Percentiles rank a stretch among this genome's conserved stretches.
Conservation (phyloP, 805 yeast species). For the Metschnikowia corniflorae region DNA sequence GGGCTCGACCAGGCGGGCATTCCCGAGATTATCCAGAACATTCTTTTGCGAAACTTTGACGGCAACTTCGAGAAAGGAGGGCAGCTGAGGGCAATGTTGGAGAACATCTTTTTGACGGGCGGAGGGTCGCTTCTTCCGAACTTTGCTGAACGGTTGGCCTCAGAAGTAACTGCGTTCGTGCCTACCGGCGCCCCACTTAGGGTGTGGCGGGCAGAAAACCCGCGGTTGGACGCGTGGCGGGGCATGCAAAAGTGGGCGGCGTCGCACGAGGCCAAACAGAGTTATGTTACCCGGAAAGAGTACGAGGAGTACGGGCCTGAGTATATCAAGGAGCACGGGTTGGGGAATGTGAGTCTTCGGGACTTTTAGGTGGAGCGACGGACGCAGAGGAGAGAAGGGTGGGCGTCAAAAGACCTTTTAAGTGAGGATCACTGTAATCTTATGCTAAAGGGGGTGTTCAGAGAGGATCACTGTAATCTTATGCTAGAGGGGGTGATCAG, state of each 20-base stretch:
- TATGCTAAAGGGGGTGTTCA: no score
- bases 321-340: slow-evolving; percentile 78
- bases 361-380: slow-evolving; percentile 2
- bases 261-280: slow-evolving; percentile 41
- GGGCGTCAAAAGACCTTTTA: no score
- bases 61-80: slow-evolving; percentile 52
- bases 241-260: slow-evolving; percentile 85
- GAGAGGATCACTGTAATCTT: no score
- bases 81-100: slow-evolving; percentile 48
- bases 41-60: slow-evolving; percentile 57
- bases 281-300: slow-evolving; percentile 62
- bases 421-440: no score
- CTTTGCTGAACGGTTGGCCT: slow-evolving; percentile 60
- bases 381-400: no score
- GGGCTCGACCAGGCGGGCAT: slow-evolving; percentile 96
- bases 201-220: slow-evolving; percentile 63
- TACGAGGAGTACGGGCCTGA: slow-evolving; percentile 89
- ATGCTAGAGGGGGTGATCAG: no score
- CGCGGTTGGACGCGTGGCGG: slow-evolving; percentile 82
- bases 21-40: slow-evolving; percentile 68
- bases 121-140: slow-evolving; percentile 70
- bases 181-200: slow-evolving; percentile 64
- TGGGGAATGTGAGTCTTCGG: slow-evolving; percentile 56
- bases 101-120: slow-evolving; percentile 81
- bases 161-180: slow-evolving; percentile 65